Base-by-base conservation (phyloP, 257 asterid species). In the Anisodus tanguticus region DNA sequence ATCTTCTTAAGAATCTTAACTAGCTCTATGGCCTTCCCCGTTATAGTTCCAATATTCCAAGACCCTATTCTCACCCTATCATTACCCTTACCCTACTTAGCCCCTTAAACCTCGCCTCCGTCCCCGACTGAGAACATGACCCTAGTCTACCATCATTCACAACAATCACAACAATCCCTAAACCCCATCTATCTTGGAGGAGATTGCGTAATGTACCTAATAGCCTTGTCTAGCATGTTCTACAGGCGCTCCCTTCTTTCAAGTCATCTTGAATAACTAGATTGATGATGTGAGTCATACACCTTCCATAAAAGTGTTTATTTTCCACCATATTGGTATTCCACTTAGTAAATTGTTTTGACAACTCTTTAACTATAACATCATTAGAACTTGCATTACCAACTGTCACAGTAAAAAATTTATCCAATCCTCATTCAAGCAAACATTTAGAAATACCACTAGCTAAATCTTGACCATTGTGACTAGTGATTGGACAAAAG, bases 241-340 rank as follows among this genome's bases (percentile, higher is more conserved):
- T 0, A 85, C 39, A 13, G 3, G 0, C 26, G 71, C 49, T 49
- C 16, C 57, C 43, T 5, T 59, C 70, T n/a, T 70, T 60, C n/a
- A 84, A 11, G 2, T 68, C 85, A 81, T 85, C 81, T 12, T 55
- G 62, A 37, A 82, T 31, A 55, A 81, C 66, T 5, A 80, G 82
- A 66, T 84, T 77, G n/a, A 77, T 45, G 2, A 84, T 60, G 35
- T 76, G 85, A 68, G 76, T 12, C 37, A 68, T 26, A 9, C 76
- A 68, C 26, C 47, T 68, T 6, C 1, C 13, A 26, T 68, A 13
- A 5, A 68, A 3, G 11, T 68, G 43, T 11, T 68, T 26, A 69
- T 39, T 4, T 45, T 47, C 15, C 39, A 47, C 6, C n/a, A 13
- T 6, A 72, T 53, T 53, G 13, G 16, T 53, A 13, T 53, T 17